Conservation (phyloP, 164 flowering plant genomes). For the Stephania japonica region DNA sequence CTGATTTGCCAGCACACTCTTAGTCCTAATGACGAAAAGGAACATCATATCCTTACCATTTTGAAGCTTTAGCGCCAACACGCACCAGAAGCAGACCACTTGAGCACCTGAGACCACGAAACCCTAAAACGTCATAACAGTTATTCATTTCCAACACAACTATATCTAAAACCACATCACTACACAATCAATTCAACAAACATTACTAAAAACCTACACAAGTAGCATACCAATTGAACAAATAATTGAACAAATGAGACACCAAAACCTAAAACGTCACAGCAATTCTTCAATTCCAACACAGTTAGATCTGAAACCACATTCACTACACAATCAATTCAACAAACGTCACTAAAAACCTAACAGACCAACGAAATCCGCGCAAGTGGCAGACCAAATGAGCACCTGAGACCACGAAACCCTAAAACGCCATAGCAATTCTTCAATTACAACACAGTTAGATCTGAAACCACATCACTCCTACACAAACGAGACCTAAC, state of each 20-base stretch:
- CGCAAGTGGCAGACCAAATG: neutral
- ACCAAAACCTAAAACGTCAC: neutral
- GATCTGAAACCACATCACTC: neutral
- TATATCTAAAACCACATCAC: neutral
- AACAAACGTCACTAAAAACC: too few relatives aligned
- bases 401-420: neutral
- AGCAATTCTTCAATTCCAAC: neutral
- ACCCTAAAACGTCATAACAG: neutral
- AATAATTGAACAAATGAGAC: too few relatives aligned
- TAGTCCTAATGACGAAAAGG: neutral
- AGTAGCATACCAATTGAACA: neutral
- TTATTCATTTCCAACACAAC: neutral
- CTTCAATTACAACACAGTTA: neutral
- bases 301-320: neutral
- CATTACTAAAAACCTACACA: neutral
- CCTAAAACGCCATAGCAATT: neutral
- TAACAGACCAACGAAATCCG: neutral
- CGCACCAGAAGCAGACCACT: neutral
- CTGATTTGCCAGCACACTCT: neutral
- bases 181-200: neutral
- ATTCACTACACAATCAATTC: neutral
- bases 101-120: neutral
- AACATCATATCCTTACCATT: neutral
- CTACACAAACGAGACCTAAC: neutral
- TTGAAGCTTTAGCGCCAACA: neutral